Percentiles rank a stretch among this genome's conserved stretches.
These are phyloP conservation scores for Bonia amplexicaulis DNA, from an alignment of 176 grass and related monocot species.

Conservation along the genomic window DNA sequence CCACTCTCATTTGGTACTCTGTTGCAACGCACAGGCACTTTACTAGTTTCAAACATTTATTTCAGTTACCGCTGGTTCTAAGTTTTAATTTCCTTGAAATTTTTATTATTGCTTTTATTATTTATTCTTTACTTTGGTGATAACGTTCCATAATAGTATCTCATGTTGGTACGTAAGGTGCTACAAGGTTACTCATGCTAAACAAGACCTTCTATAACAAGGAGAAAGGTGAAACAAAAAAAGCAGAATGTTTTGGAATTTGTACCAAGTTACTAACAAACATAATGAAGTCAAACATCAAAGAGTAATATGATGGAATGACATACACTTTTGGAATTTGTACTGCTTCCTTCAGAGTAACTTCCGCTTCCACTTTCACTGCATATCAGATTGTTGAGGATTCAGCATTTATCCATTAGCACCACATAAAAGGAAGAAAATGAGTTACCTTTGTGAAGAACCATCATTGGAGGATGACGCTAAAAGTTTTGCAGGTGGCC, in stretches of 20 bases:
- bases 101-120: too few species aligned
- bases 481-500: constrained; percentile 37
- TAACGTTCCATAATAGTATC: too few species aligned
- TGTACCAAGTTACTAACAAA: background rate
- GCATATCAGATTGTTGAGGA: constrained; percentile 24
- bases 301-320: background rate
- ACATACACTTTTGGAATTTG: constrained; percentile 66
- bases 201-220: constrained; percentile 13
- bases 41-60: too few species aligned
- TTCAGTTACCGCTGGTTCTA: too few species aligned
- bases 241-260: constrained; percentile 10
- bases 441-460: constrained; percentile 54
- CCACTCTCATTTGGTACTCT: too few species aligned
- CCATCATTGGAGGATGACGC: constrained; percentile 48
- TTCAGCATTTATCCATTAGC: background rate
- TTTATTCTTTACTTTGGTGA: too few species aligned
- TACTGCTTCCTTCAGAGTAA: constrained; percentile 53
- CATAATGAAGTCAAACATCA: constrained; percentile 8
- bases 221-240: constrained; percentile 5
- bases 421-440: background rate
- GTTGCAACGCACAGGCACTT: too few species aligned
- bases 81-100: too few species aligned
- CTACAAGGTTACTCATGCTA: background rate
- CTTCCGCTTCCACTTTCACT: constrained; percentile 58
- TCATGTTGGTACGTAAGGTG: too few species aligned